These are phyloP conservation scores for Cyanidiococcus yangmingshanensis DNA, from an alignment of 23 red algal species.

Conservation along the genomic window DNA sequence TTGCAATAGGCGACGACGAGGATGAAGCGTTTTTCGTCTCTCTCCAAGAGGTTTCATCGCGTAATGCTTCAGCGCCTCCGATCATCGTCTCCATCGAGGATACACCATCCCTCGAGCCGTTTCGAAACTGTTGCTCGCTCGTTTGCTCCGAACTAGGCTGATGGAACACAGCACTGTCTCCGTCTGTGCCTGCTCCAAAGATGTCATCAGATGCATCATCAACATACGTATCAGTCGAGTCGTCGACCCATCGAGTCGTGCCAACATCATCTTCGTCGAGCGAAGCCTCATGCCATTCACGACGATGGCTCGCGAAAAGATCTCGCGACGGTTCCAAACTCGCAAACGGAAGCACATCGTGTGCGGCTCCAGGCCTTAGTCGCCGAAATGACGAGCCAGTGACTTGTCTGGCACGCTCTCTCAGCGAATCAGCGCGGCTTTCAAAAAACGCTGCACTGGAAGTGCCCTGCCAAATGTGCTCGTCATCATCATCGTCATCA, in stretches of 20 bases:
- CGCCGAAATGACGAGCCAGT: neutral
- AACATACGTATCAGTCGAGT: neutral
- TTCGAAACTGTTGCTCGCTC: neutral
- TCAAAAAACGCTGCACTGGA: too few species aligned
- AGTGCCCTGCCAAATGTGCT: too few species aligned
- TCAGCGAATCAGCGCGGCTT: too few species aligned
- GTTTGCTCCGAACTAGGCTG: neutral
- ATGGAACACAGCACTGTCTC: neutral
- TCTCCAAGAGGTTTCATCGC: neutral
- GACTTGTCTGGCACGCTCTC: too few species aligned
- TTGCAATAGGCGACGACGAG: neutral
- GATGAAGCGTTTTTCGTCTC: neutral
- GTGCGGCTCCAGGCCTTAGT: neutral
- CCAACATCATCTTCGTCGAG: neutral
- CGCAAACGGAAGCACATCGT: neutral
- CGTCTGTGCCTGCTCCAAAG: neutral
- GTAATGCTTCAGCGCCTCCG: neutral
- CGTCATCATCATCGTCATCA: too few species aligned
- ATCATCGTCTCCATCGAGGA: neutral
- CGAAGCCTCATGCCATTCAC: neutral
- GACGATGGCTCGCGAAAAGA: neutral
- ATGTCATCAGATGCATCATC: neutral
- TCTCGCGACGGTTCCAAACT: neutral
- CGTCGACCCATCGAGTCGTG: too few species aligned
- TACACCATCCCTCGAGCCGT: neutral